Conservation (phyloP, 768 basidiomycete species). For the Lactifluus piperatus region DNA sequence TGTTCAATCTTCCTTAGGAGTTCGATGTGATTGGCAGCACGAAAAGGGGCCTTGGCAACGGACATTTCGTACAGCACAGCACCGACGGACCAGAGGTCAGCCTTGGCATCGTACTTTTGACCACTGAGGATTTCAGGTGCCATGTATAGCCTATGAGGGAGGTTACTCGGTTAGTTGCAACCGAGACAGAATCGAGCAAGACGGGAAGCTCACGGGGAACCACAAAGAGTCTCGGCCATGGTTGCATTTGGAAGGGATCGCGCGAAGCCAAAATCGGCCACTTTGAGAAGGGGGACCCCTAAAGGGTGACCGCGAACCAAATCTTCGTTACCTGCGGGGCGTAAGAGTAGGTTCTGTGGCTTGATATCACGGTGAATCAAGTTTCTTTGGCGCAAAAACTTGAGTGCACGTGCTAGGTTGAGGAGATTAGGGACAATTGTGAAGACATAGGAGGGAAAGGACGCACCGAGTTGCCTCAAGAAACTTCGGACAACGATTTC, state of each 20-base stretch:
- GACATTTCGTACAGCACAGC: constrained; percentile 95
- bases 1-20: constrained; percentile 87
- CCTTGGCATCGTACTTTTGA: constrained; percentile 96
- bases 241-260: constrained; percentile 83
- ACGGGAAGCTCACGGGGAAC: constrained; percentile 69
- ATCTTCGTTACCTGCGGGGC: constrained; percentile 72
- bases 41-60: constrained; percentile 88
- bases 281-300: constrained; percentile 90
- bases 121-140: constrained; percentile 96
- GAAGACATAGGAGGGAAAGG: constrained; percentile 21
- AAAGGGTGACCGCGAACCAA: constrained; percentile 81
- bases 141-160: constrained; percentile 75
- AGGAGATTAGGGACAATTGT: background rate
- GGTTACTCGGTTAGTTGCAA: background rate
- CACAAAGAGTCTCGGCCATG: constrained; percentile 97
- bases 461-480: constrained; percentile 73
- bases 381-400: constrained; percentile 81
- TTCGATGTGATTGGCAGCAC: constrained; percentile 94
- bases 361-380: constrained; percentile 97
- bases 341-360: constrained; percentile 92
- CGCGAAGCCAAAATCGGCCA: constrained; percentile 98
- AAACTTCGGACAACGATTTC: constrained; percentile 89
- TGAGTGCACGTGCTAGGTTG: constrained; percentile 79
- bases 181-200: too few relatives aligned
- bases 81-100: constrained; percentile 97